Conservation (phyloP, 2,329 filamentous ascomycete species). For the Fusarium scirpi region DNA sequence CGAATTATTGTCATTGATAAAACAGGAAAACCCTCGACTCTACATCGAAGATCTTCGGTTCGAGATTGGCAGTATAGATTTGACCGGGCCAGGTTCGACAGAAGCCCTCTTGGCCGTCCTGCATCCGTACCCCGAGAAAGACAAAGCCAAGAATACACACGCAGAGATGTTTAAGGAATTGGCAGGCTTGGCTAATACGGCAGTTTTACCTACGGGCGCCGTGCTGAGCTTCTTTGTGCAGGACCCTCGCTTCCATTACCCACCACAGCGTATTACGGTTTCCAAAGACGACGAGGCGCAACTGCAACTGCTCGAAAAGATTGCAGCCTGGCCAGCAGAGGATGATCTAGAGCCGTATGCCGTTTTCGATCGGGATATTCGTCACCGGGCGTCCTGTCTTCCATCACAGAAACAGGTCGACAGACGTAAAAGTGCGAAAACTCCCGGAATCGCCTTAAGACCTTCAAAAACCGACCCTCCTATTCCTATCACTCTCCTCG, state of each 20-base stretch:
- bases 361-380: constrained; percentile 76
- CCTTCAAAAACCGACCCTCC: constrained; percentile 72
- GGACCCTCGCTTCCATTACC: constrained; percentile 85
- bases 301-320: constrained; percentile 65
- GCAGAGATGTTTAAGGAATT: constrained; percentile 64
- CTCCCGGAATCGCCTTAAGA: constrained; percentile 72
- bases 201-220: constrained; percentile 75
- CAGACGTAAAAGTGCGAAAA: constrained; percentile 73
- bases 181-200: constrained; percentile 72
- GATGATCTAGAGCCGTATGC: constrained; percentile 58
- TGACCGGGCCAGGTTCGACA: constrained; percentile 77
- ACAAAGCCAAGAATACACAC: constrained; percentile 53
- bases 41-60: constrained; percentile 77
- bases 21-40: constrained; percentile 70
- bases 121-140: constrained; percentile 59
- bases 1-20: constrained; percentile 68
- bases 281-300: constrained; percentile 55
- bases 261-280: constrained; percentile 68
- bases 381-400: constrained; percentile 73
- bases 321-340: constrained; percentile 78
- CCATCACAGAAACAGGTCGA: constrained; percentile 86
- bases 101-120: constrained; percentile 81
- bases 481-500: constrained; percentile 81
- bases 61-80: constrained; percentile 71
- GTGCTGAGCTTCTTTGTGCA: constrained; percentile 78